Evolutionary conservation across 768 basidiomycete species (phyloP), one percentile per base, ranked within the genome.

Genomic region (Termitomyces sp.): DNA sequence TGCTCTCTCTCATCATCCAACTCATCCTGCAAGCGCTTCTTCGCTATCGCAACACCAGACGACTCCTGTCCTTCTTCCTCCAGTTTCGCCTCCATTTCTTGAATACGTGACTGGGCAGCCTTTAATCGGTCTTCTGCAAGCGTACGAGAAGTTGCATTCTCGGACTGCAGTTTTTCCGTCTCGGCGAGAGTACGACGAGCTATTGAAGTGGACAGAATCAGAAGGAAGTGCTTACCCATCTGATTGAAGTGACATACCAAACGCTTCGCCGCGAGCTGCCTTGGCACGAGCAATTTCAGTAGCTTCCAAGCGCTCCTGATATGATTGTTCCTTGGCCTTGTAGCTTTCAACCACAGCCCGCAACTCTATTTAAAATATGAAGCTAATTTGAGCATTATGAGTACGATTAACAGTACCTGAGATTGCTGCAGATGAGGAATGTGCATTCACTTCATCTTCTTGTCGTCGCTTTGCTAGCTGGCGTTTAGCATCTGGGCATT

Each of bases 1-100:
- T 86, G 86, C 58, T 88, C 84, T 61, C 89, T 81, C 68, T 89
- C 87, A 58, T 90, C 88, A 61, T 91, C 88, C 66, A 93, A 77
- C 67, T 90, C 87, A 58, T 88, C 88, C 1, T 82, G 77, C n/a
- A 92, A 74, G 27, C 88, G 81, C 59, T 85, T 83, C 33, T 85
- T 81, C 42, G 89, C 80, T 22, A 84, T 70, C 31, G 81, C 84
- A 39, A 87, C 75, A 61, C 90, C 87, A 24, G 86, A 81, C 13
- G 81, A 81, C 55, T 88, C 86, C 13, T 81, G 81, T n/a, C 81
- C 81, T 54, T 85, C 88, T 52, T 88, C 84, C 39, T 87, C 86
- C 0, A 89, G 75, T 63, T 83, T 84, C 39, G 74, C 72, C 59
- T 88, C 84, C 6, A 89, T 72, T n/a, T 87, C 83, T 33, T 72